Conservation (phyloP, 2,329 filamentous ascomycete species). For the Fusarium luffae region DNA sequence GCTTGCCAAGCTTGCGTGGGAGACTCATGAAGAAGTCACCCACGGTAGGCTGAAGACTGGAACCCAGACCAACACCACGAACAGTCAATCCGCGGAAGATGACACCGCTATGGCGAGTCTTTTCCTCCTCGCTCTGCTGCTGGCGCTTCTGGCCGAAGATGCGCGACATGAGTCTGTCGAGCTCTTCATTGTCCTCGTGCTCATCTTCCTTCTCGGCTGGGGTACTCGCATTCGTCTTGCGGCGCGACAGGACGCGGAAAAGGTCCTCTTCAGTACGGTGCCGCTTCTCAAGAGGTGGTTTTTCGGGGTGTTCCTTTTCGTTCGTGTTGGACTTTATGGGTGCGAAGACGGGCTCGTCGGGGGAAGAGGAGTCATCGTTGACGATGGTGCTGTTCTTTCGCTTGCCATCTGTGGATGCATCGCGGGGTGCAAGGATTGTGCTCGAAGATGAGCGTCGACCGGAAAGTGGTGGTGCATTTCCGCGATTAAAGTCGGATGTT, state of each 20-base stretch:
- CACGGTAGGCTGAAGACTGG: conserved; percentile 63
- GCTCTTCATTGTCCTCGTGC: conserved; percentile 56
- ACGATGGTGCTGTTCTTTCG: background rate
- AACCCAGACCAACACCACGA: conserved; percentile 74
- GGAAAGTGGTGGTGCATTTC: background rate
- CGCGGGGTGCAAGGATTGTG: conserved; percentile 12
- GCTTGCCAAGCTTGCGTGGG: conserved; percentile 56
- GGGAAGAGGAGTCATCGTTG: background rate
- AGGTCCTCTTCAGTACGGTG: conserved; percentile 62
- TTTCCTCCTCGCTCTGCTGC: conserved; percentile 74
- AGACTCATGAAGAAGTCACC: conserved; percentile 72
- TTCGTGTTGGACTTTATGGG: conserved; percentile 44
- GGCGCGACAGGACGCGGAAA: conserved; percentile 60
- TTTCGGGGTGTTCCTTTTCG: conserved; percentile 19
- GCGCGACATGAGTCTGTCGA: conserved; percentile 72
- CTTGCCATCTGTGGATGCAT: background rate
- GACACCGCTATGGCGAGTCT: conserved; percentile 75
- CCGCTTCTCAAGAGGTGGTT: conserved; percentile 37
- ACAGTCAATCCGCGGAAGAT: conserved; percentile 77
- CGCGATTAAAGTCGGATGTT: background rate
- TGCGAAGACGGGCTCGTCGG: conserved; percentile 39
- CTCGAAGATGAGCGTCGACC: conserved; percentile 21
- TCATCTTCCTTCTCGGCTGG: conserved; percentile 53
- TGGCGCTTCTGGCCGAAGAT: conserved; percentile 76
- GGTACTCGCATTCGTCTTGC: conserved; percentile 55